Conservation (phyloP, 2,329 filamentous ascomycete genomes). For the Lecanoromycetidae sp. region DNA sequence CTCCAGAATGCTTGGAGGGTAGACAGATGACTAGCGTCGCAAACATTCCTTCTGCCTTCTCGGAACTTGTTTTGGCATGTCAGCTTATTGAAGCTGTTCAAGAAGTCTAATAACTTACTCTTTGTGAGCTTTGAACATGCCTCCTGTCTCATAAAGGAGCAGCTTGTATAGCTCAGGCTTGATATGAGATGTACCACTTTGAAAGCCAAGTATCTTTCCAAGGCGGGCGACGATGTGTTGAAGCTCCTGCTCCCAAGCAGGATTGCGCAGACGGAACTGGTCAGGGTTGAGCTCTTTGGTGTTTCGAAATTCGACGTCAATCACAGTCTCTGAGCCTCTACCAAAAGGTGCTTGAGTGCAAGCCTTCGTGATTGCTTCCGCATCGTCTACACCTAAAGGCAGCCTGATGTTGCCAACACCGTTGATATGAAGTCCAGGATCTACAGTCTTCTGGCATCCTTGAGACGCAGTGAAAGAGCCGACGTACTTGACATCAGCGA, state of each 20-base stretch:
- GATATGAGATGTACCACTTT: background rate
- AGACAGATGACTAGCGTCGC: slow-evolving; percentile 40
- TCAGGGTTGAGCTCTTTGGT: slow-evolving; percentile 33
- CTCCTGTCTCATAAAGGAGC: slow-evolving; percentile 39
- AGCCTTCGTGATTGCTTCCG: slow-evolving; percentile 17
- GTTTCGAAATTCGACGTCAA: slow-evolving; percentile 32
- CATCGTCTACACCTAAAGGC: slow-evolving; percentile 21
- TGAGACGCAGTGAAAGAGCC: slow-evolving; percentile 12
- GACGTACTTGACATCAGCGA: too few relatives aligned
- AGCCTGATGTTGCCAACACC: slow-evolving; percentile 19
- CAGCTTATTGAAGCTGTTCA: background rate
- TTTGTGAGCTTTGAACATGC: slow-evolving; percentile 37
- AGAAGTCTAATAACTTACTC: slow-evolving; percentile 23
- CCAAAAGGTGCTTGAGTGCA: slow-evolving; percentile 27
- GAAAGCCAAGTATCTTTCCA: slow-evolving; percentile 22
- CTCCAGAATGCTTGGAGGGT: slow-evolving; percentile 38
- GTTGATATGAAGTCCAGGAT: slow-evolving; percentile 20
- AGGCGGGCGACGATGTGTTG: slow-evolving; percentile 20
- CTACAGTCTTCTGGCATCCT: background rate
- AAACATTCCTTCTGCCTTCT: slow-evolving; percentile 39
- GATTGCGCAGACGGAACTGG: slow-evolving; percentile 30
- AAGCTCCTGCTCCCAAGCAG: slow-evolving; percentile 26
- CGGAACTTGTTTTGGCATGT: slow-evolving; percentile 23
- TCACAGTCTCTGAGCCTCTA: slow-evolving; percentile 30
- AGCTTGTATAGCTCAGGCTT: slow-evolving; percentile 35